phyloP scores from a whole-genome alignment of 495 filamentous ascomycete genomes.

The Cercophora scortea region DNA sequence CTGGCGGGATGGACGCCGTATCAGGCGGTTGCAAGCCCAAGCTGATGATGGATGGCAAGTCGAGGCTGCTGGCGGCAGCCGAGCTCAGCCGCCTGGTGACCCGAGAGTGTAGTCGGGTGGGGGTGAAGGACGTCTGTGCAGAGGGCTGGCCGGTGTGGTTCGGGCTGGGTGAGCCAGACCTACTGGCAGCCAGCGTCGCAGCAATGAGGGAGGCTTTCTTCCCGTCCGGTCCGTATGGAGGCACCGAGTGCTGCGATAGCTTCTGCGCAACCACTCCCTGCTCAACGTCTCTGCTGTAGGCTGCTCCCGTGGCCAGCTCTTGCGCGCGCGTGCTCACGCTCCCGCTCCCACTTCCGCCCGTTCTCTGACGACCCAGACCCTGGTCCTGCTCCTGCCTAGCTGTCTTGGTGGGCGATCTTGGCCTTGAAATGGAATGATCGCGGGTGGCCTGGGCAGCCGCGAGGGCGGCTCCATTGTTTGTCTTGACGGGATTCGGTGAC shows the following conservation, averaged over 20 bases:
- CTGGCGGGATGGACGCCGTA: conserved; percentile 45
- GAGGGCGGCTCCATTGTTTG: conserved; percentile 37
- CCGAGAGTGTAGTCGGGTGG: conserved; percentile 12
- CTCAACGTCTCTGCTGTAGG: neutral
- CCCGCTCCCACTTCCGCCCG: conserved; percentile 3
- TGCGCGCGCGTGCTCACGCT: neutral
- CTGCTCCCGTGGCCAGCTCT: neutral
- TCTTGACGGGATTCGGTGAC: conserved; percentile 1
- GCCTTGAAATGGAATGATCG: conserved; percentile 6
- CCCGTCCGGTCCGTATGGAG: conserved; percentile 8
- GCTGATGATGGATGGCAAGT: conserved; percentile 13
- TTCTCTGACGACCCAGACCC: conserved; percentile 4
- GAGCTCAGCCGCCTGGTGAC: conserved; percentile 15
- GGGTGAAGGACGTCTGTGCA: conserved; percentile 7
- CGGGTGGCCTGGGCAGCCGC: conserved; percentile 34
- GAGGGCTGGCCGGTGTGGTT: conserved; percentile 10
- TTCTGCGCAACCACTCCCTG: conserved; percentile 5
- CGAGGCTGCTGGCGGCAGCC: neutral
- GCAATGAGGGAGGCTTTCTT: conserved; percentile 45
- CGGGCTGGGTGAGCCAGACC: conserved; percentile 36
- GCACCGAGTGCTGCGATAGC: conserved; percentile 8
- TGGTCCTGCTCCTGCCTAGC: neutral
- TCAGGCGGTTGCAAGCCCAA: conserved; percentile 32
- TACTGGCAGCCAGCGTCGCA: conserved; percentile 48
- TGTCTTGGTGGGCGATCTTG: neutral